phyloP scores from a whole-genome alignment of 169 alveolate genomes.

The Cyclospora cayetanensis region DNA sequence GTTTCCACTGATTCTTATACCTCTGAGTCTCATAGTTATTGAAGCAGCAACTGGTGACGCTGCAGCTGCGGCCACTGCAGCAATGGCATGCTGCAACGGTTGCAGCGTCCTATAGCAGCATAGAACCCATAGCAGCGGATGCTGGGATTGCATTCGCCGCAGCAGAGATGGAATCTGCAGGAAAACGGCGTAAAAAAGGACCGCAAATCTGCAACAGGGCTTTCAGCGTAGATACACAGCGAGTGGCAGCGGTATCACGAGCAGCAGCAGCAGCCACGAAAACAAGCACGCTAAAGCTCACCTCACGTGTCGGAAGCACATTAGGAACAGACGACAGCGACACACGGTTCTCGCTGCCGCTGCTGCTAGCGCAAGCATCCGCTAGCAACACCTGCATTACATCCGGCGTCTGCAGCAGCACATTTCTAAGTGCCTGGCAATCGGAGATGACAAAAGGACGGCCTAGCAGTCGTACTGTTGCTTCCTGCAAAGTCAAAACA shows the following conservation, averaged over 20 bases:
- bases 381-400: not conserved
- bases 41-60: not conserved
- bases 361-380: not conserved
- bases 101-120: constrained; percentile 5
- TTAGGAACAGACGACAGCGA: not conserved
- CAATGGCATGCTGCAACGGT: constrained; percentile 26
- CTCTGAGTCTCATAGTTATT: not conserved
- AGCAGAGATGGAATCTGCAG: constrained; percentile 1
- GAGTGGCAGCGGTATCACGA: not conserved
- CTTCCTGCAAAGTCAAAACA: not conserved
- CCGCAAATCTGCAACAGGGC: not conserved
- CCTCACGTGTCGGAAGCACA: not conserved
- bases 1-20: not conserved
- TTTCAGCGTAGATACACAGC: not conserved
- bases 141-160: not conserved
- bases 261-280: not conserved
- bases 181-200: not conserved
- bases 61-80: constrained; percentile 22
- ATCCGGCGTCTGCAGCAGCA: not conserved
- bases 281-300: not conserved
- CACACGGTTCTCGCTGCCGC: not conserved
- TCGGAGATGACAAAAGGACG: not conserved
- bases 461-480: not conserved
- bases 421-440: not conserved
- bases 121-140: not conserved